These are phyloP conservation scores for Chlamydomonas sphaeroides DNA, from an alignment of 139 green algal species.

Conservation along the genomic window DNA sequence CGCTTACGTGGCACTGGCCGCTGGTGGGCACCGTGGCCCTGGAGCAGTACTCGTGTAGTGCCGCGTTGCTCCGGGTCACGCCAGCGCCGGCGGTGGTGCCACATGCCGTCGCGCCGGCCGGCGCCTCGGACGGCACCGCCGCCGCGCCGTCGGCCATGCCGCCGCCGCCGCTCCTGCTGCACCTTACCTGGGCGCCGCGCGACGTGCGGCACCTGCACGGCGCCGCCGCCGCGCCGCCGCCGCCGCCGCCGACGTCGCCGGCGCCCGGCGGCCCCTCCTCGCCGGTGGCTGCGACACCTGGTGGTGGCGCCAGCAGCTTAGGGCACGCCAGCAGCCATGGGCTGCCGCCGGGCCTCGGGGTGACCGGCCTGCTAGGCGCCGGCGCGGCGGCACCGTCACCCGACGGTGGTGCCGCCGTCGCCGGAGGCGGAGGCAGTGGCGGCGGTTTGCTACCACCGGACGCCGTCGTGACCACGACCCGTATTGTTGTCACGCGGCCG, in stretches of 20 bases:
- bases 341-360: too few relatives aligned
- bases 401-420: neutral
- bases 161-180: slow-evolving; percentile 2
- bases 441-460: neutral
- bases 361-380: too few relatives aligned
- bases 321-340: too few relatives aligned
- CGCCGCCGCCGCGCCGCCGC: neutral
- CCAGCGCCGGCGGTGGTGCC: neutral
- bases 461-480: neutral
- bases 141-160: neutral
- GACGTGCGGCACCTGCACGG: slow-evolving; percentile 11
- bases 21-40: slow-evolving; percentile 22
- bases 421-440: too few relatives aligned
- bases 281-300: too few relatives aligned
- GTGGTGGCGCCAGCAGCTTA: too few relatives aligned
- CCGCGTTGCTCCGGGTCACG: slow-evolving; percentile 2
- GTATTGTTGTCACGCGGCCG: neutral
- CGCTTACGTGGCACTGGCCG: slow-evolving; percentile 35
- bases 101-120: neutral
- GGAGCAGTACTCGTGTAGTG: slow-evolving; percentile 16
- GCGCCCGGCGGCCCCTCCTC: neutral
- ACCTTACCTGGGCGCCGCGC: slow-evolving; percentile 21
- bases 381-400: too few relatives aligned
- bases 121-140: too few relatives aligned
- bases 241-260: neutral